These are phyloP conservation scores for Begonia peltatifolia DNA, from an alignment of 306 rosid species.

Conservation along the genomic window DNA sequence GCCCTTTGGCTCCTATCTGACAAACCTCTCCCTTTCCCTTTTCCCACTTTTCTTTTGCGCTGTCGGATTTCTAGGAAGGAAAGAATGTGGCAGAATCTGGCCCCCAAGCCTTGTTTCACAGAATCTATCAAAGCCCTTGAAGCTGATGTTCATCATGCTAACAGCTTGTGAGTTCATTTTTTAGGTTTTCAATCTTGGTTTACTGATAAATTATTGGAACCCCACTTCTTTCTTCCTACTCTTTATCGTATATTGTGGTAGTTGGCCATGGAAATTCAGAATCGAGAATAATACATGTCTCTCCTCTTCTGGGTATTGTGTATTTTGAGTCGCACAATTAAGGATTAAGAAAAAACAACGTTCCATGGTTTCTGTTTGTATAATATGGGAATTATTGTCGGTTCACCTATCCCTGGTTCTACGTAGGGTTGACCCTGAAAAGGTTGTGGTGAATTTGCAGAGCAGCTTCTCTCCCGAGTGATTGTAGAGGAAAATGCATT, in stretches of 20 bases:
- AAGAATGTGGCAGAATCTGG: background rate
- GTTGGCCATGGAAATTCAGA: too few species aligned
- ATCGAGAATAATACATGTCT: too few species aligned
- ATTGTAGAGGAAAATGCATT: conserved; percentile 40
- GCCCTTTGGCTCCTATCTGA: background rate
- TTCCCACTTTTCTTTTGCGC: background rate
- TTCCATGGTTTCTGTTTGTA: too few species aligned
- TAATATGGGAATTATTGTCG: too few species aligned
- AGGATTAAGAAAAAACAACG: background rate
- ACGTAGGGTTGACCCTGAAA: background rate
- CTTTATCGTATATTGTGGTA: too few species aligned
- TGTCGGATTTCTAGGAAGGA: background rate
- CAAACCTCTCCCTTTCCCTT: conserved; percentile 4
- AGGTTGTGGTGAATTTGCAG: conserved; percentile 22
- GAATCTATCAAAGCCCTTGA: conserved; percentile 57
- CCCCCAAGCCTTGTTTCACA: conserved; percentile 4
- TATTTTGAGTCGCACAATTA: background rate
- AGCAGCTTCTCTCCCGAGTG: conserved; percentile 43
- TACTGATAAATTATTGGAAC: background rate
- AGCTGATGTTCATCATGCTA: conserved; percentile 64
- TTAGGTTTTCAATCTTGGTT: background rate
- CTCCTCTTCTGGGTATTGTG: background rate
- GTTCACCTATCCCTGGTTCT: conserved; percentile 8
- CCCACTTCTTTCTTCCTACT: background rate
- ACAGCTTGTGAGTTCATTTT: conserved; percentile 38